Evolutionary conservation across 2,329 filamentous ascomycete species (phyloP).

Genomic region (Diatrype stigma): DNA sequence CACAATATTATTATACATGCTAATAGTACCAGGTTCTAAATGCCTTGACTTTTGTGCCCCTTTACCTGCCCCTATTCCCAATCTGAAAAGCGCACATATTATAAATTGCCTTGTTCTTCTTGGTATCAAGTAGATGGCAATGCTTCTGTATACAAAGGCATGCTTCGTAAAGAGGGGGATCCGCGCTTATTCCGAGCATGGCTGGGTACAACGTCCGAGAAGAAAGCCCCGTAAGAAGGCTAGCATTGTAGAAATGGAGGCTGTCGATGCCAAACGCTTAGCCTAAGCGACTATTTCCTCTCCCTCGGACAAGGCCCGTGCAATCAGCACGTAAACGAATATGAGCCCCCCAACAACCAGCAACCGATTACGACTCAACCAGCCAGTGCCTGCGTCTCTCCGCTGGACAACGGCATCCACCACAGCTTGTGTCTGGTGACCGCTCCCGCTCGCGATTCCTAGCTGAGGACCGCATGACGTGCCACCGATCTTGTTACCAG

Average conservation of each 20-base stretch:
- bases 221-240: neutral
- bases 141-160: too few relatives aligned
- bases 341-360: constrained; percentile 65
- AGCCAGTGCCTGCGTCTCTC: constrained; percentile 77
- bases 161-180: too few relatives aligned
- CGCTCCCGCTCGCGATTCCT: constrained; percentile 59
- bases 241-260: neutral
- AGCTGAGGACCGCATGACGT: constrained; percentile 48
- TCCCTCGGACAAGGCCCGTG: constrained; percentile 62
- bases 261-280: too few relatives aligned
- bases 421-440: constrained; percentile 63
- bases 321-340: constrained; percentile 79
- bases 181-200: too few relatives aligned
- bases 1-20: neutral
- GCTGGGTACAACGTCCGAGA: too few relatives aligned
- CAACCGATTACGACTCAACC: constrained; percentile 76
- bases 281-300: constrained; percentile 10
- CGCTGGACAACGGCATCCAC: constrained; percentile 74
- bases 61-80: too few relatives aligned
- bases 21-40: neutral
- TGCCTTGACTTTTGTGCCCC: too few relatives aligned
- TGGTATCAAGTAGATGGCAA: too few relatives aligned
- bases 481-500: constrained; percentile 60
- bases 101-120: too few relatives aligned
- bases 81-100: too few relatives aligned